Conservation (phyloP, 495 filamentous ascomycete species). For the Xylaria flabelliformis region DNA sequence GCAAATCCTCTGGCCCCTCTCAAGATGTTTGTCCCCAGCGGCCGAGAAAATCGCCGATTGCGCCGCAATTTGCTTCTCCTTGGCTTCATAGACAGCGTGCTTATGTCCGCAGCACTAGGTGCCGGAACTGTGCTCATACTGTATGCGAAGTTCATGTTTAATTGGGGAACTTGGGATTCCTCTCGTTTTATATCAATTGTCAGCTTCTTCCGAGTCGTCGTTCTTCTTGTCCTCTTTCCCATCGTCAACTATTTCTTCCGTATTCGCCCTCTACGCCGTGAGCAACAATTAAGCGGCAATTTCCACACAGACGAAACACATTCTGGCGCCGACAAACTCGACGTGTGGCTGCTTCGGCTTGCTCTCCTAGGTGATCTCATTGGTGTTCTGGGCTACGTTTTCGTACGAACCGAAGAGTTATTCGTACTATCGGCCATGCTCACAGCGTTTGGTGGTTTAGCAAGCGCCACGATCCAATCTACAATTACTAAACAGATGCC, state of each 20-base stretch:
- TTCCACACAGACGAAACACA: conserved; percentile 51
- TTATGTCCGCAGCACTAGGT: conserved; percentile 84
- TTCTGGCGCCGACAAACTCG: conserved; percentile 76
- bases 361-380: conserved; percentile 79
- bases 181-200: conserved; percentile 78
- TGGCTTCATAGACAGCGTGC: conserved; percentile 76
- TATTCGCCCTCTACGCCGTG: conserved; percentile 46
- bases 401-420: conserved; percentile 60
- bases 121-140: conserved; percentile 76
- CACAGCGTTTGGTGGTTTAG: conserved; percentile 82
- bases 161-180: conserved; percentile 79
- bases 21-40: conserved; percentile 75
- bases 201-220: conserved; percentile 74
- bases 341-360: conserved; percentile 76
- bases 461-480: conserved; percentile 79
- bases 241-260: conserved; percentile 73
- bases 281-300: conserved; percentile 39
- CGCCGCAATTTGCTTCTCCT: conserved; percentile 81
- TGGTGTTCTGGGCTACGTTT: conserved; percentile 76
- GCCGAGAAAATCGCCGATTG: conserved; percentile 64
- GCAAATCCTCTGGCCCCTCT: conserved; percentile 76
- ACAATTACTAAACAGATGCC: conserved; percentile 91
- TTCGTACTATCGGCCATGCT: conserved; percentile 72
- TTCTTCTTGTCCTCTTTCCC: conserved; percentile 77
- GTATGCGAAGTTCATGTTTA: conserved; percentile 79